A percentile compares a stretch with the other conserved stretches of the same genome.
These are phyloP conservation scores for Colletotrichum karsti DNA, from an alignment of 2,329 filamentous ascomycete genomes.

Conservation along the genomic window DNA sequence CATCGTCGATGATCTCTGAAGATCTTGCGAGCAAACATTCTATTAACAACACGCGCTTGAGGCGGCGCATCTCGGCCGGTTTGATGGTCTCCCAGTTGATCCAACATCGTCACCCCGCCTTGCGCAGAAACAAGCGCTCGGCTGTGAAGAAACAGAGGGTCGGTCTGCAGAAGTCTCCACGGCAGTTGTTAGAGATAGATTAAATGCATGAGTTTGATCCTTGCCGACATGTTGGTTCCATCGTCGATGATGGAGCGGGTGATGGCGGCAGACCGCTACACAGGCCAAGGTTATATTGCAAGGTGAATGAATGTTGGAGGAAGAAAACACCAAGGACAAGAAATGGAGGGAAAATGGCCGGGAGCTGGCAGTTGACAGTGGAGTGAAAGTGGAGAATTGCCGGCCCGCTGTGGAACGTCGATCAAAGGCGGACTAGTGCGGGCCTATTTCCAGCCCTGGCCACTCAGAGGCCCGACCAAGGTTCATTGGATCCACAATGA, in stretches of 20 bases:
- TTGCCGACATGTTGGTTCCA: background rate
- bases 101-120: background rate
- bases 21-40: background rate
- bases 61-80: background rate
- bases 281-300: background rate
- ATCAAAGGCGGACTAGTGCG: background rate
- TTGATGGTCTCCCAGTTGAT: background rate
- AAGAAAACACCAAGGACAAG: background rate
- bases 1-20: background rate
- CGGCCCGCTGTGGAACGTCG: constrained; percentile 17
- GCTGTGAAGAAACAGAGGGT: background rate
- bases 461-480: constrained; percentile 1
- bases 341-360: no score
- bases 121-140: constrained; percentile 5
- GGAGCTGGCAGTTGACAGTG: background rate
- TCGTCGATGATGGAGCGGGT: background rate
- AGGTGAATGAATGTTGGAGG: background rate
- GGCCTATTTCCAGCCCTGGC: constrained; percentile 23
- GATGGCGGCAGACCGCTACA: background rate
- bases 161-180: background rate
- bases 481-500: background rate
- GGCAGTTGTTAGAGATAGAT: background rate
- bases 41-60: background rate
- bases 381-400: constrained; percentile 13
- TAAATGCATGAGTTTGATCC: background rate